phyloP scores from a whole-genome alignment of 1,139 yeast genomes.

The Magnusiomyces suaveolens region DNA sequence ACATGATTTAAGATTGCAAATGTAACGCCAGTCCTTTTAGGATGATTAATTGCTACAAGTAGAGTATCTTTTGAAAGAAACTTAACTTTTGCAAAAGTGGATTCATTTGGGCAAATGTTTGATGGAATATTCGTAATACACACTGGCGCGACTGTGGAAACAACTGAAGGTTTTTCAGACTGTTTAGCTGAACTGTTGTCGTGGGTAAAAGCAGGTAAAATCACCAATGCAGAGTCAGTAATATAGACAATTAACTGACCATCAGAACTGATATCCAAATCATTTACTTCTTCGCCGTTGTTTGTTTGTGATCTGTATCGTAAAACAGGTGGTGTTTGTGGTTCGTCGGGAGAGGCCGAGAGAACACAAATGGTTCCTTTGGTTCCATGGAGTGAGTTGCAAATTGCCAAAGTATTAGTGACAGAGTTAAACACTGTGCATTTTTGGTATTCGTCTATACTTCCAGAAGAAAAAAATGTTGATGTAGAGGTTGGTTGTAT shows the following conservation, averaged over 20 bases:
- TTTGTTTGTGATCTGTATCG: conserved; percentile 6
- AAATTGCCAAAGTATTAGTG: conserved; percentile 20
- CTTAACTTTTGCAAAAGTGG: conserved; percentile 47
- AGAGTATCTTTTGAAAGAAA: conserved; percentile 47
- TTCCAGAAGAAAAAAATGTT: conserved; percentile 15
- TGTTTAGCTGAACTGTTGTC: too few species aligned
- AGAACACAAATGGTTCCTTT: not conserved
- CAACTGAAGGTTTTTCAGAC: too few species aligned
- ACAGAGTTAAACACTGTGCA: conserved; percentile 17
- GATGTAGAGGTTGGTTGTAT: conserved; percentile 8
- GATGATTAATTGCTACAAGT: conserved; percentile 45
- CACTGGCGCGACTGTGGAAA: conserved; percentile 6
- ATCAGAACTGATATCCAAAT: conserved; percentile 20
- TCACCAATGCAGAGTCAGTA: conserved; percentile 17
- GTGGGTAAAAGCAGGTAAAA: conserved; percentile 16
- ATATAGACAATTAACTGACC: conserved; percentile 21
- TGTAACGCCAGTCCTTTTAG: conserved; percentile 28
- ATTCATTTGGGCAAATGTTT: not conserved
- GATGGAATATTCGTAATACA: conserved; percentile 5
- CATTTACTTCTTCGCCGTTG: conserved; percentile 16
- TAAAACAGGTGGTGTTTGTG: not conserved
- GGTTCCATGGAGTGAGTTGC: conserved; percentile 5
- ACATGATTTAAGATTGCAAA: conserved; percentile 34
- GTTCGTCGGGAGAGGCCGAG: not conserved
- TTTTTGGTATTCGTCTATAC: conserved; percentile 26